Evolutionary conservation across 2,329 filamentous ascomycete species (phyloP).

Genomic region (Talaromyces sp.): DNA sequence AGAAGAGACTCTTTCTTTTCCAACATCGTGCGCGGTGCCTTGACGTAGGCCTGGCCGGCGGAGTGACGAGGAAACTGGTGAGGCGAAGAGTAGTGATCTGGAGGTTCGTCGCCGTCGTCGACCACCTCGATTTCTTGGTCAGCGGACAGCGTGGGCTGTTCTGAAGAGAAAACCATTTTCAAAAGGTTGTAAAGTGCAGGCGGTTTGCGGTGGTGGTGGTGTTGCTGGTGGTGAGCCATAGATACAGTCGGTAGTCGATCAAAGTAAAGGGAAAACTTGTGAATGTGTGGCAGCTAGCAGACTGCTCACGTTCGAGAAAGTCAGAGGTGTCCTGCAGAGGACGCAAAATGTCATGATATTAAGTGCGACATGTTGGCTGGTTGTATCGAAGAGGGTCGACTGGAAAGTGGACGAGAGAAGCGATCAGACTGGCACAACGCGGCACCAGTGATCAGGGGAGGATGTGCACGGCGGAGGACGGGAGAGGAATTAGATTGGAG

Average conservation of each 20-base stretch:
- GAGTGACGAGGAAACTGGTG: slow-evolving; percentile 21
- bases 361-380: slow-evolving; percentile 11
- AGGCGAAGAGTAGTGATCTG: slow-evolving; percentile 49
- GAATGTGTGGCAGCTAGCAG: background rate
- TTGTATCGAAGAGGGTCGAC: background rate
- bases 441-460: background rate
- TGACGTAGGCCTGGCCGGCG: slow-evolving; percentile 37
- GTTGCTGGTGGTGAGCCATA: slow-evolving; percentile 12
- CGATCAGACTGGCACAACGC: background rate
- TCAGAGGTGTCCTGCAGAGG: slow-evolving; percentile 11
- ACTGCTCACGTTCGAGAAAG: background rate
- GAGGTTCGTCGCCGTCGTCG: slow-evolving; percentile 82
- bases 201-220: slow-evolving; percentile 1
- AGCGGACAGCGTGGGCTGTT: slow-evolving; percentile 29
- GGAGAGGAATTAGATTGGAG: background rate
- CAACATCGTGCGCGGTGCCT: slow-evolving; percentile 41
- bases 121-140: slow-evolving; percentile 57
- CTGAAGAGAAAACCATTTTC: slow-evolving; percentile 41
- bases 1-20: slow-evolving; percentile 72
- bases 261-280: background rate
- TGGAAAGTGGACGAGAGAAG: background rate
- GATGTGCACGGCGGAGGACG: background rate
- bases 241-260: background rate
- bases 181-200: slow-evolving; percentile 35
- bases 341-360: slow-evolving; percentile 14